Percentiles rank a stretch among this genome's conserved stretches.
Evolutionary conservation across 108 stramenopile genomes (phyloP).

Genomic region (Ochromonas danica): DNA sequence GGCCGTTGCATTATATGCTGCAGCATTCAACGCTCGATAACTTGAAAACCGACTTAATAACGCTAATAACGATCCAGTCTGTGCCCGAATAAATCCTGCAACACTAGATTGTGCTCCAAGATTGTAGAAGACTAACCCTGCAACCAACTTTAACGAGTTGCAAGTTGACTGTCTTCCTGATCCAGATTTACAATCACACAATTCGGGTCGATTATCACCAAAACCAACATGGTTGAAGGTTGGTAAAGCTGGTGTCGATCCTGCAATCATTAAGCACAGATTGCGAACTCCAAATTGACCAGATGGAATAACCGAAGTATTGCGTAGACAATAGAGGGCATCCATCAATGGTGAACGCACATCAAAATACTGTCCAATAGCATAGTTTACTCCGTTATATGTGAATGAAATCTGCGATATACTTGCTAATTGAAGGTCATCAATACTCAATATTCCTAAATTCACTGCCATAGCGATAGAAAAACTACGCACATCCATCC

Average conservation of each 20-base stretch:
- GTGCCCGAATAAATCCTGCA: neutral
- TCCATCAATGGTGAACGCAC: neutral
- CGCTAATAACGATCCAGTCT: neutral
- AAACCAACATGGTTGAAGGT: constrained; percentile 11
- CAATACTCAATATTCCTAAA: neutral
- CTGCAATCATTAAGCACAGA: neutral
- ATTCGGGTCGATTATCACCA: neutral
- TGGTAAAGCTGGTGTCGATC: neutral
- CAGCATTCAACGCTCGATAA: neutral
- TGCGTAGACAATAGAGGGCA: neutral
- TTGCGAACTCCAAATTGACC: neutral
- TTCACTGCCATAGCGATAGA: neutral
- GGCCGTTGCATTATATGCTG: neutral
- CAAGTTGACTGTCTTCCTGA: neutral
- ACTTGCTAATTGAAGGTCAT: neutral
- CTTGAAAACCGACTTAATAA: neutral
- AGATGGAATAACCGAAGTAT: neutral
- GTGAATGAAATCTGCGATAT: neutral
- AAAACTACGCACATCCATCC: neutral
- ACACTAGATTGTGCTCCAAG: neutral
- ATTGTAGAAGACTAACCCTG: neutral
- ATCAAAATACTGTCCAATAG: constrained; percentile 7
- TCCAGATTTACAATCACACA: neutral
- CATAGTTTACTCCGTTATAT: neutral
- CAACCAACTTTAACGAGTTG: neutral